Base-by-base conservation (phyloP, 2,329 filamentous ascomycete species). In the Colletotrichum graminicola region DNA sequence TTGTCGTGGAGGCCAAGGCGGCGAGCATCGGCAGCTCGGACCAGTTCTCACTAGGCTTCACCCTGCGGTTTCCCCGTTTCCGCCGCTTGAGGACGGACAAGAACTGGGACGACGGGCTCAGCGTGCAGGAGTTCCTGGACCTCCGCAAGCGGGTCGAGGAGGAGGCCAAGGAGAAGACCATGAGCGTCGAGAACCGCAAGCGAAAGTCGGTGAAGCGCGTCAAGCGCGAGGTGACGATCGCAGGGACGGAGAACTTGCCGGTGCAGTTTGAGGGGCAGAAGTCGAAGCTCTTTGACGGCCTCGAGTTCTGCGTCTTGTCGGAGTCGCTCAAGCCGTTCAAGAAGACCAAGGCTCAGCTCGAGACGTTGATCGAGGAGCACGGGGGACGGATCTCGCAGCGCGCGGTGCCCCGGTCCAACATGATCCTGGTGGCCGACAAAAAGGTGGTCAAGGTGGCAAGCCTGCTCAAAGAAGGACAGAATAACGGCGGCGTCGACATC, bases 11-110 rank as follows among this genome's bases (percentile, higher is more conserved):
- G 55, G 93, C 96, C 73, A 99, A 98, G 81, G 96, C 95, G 4
- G 92, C 95, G 0, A 93, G 91, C 26, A 89, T 97, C 0, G 89
- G 88, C 0, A 82, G 85, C 0, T 95, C 93, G 0, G 92, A 95
- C 63, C 90, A 92, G 70, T 98, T 98, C 78, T 91, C 92, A 10
- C 89, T 89, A 21, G 89, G 89, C 1, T 84, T 92, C 72, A 98
- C 96, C 0, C 83, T 99, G 49, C 91, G 96, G 0, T 99, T 99
- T 76, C 96, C 96, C 2, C 91, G 96, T 1, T 97, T 98, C 81
- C 94, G 94, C 73, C 88, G 87, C 45, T 82, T 98, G 7, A 89
- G 94, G 5, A 86, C 88, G n/a, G 96, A 98, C 80, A 94, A 95
- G 75, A 85, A 87, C 67, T 99, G 96, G 95, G 87, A 93, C 59